Base-by-base conservation (phyloP, 208 protist genomes). In the Trypanosoma caninum region DNA sequence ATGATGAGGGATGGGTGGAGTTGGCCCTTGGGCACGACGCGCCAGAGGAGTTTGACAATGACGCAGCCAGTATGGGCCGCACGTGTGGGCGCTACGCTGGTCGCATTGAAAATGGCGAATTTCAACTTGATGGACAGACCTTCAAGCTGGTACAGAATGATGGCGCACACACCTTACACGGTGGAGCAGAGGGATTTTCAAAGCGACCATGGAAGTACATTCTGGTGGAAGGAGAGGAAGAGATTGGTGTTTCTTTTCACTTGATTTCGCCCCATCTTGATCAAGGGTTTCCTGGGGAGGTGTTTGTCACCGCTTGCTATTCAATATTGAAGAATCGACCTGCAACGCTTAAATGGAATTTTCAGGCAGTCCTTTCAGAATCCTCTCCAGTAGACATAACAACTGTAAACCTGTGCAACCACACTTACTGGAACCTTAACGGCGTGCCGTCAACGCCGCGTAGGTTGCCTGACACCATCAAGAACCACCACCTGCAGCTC, bases 401-500 rank as follows among this genome's bases (percentile, higher is more conserved):
- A 8, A 55, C 70, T 16, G 64, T 82, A 35, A 87, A 82, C 45
- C 68, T 87, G 30, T 82, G 79, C 70, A 87, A 78, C 40, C 80
- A 87, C 74, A 52, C 57, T 14, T 87, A 82, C 59, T 82, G 80
- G 80, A 82, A 82, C 48, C 68, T 87, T 22, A 82, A 87, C 66
- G 76, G 76, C 16, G 35, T 87, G 18, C 65, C 71, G 13, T 28
- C 7, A 23, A 38, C 53, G 23, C 46, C 54, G 14, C 51, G 45
- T 8, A 63, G 65, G 61, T 66, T 62, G 25, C 59, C 74, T 18
- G 48, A 52, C 37, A 59, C 48, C 37, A 63, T 85, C 58, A 54
- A 28, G 30, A 84, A 82, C 65, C 62, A 78, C 51, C 53, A 65
- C 38, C 52, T 89, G 18, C 67, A 70, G 11, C 59, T 84, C n/a